Evolutionary conservation across 1,284 basidiomycete genomes (phyloP).

Genomic region (Rhodotorula sp.): DNA sequence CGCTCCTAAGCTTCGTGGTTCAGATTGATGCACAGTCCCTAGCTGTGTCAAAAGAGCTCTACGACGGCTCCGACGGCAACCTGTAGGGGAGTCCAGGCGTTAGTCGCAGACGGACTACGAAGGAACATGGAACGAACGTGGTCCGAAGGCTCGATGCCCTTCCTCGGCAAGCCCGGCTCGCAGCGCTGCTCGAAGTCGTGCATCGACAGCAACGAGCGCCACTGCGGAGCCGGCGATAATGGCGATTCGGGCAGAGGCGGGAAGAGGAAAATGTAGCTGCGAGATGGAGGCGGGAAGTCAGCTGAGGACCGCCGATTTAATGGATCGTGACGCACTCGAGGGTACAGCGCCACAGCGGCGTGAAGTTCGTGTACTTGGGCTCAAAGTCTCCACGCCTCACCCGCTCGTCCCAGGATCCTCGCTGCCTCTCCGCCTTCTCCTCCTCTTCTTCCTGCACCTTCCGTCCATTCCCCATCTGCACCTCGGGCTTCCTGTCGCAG

Average conservation of each 20-base stretch:
- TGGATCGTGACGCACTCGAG: slow-evolving; percentile 25
- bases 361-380: slow-evolving; percentile 38
- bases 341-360: slow-evolving; percentile 44
- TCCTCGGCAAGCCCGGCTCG: slow-evolving; percentile 39
- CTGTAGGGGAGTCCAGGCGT: no score
- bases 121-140: slow-evolving; percentile 14
- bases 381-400: slow-evolving; percentile 34
- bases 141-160: slow-evolving; percentile 40
- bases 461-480: slow-evolving; percentile 31
- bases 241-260: slow-evolving; percentile 16
- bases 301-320: neutral
- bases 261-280: slow-evolving; percentile 37
- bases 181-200: slow-evolving; percentile 25
- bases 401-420: slow-evolving; percentile 20
- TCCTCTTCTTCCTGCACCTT: slow-evolving; percentile 7
- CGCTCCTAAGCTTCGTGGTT: neutral
- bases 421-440: slow-evolving; percentile 4
- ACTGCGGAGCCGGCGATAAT: neutral
- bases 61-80: slow-evolving; percentile 36
- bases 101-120: no score
- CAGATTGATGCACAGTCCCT: no score
- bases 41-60: slow-evolving; percentile 19
- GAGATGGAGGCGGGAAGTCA: neutral
- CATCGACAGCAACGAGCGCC: slow-evolving; percentile 22
- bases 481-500: slow-evolving; percentile 24